These are phyloP conservation scores for Plasmodium falciparum DNA, from an alignment of 169 alveolate genomes.

Conservation along the genomic window DNA sequence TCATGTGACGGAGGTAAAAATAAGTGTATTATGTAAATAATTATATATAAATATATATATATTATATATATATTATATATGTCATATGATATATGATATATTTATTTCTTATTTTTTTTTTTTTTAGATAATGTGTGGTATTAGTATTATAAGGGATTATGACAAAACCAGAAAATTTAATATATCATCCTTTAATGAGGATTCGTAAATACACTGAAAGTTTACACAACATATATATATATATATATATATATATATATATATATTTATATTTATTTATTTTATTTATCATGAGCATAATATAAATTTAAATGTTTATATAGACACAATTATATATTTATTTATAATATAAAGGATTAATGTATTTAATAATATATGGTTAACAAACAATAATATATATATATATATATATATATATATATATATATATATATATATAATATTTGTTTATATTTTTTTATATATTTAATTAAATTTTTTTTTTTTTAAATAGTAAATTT, in stretches of 20 bases:
- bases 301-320: too few species aligned
- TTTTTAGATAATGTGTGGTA: slow-evolving; percentile 71
- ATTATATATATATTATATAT: background rate
- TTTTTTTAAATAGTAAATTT: too few species aligned
- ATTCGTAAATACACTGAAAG: slow-evolving; percentile 2
- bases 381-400: background rate
- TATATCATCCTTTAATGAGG: slow-evolving; percentile 48
- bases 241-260: slow-evolving; percentile 1
- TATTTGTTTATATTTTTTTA: too few species aligned
- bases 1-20: slow-evolving; percentile 82
- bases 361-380: background rate
- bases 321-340: too few species aligned
- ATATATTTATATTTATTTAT: background rate
- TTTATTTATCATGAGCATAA: too few species aligned
- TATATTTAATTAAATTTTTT: too few species aligned
- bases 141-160: slow-evolving; percentile 57
- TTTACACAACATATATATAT: background rate
- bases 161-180: slow-evolving; percentile 54
- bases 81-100: background rate
- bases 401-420: background rate
- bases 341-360: background rate
- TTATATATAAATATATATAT: background rate
- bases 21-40: slow-evolving; percentile 2
- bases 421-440: background rate
- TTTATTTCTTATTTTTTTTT: slow-evolving; percentile 14